Percentiles rank a stretch among this genome's conserved stretches.
phyloP scores from a whole-genome alignment of 768 basidiomycete species.

The Imleria badia region DNA sequence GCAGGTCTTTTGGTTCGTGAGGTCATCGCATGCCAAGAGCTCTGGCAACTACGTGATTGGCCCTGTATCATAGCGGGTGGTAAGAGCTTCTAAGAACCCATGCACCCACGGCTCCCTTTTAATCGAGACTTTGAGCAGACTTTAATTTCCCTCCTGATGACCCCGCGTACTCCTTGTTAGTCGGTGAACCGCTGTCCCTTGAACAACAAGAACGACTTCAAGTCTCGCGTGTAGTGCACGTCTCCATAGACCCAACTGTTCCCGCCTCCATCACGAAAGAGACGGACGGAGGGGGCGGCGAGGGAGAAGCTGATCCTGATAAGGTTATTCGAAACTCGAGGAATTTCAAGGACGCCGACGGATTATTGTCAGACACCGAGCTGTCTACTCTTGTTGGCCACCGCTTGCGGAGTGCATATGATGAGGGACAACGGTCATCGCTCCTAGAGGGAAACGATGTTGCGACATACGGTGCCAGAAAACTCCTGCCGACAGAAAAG shows the following conservation, averaged over 20 bases:
- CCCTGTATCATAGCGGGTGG: conserved; percentile 85
- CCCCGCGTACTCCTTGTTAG: conserved; percentile 75
- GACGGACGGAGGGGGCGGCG: conserved; percentile 41
- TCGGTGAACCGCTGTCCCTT: conserved; percentile 55
- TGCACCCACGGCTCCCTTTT: neutral
- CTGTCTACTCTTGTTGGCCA: conserved; percentile 44
- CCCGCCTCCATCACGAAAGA: conserved; percentile 25
- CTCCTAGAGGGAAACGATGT: conserved; percentile 15
- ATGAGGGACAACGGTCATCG: conserved; percentile 42
- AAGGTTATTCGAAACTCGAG: conserved; percentile 74
- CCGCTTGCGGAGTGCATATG: conserved; percentile 67
- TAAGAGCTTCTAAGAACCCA: conserved; percentile 27
- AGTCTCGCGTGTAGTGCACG: conserved; percentile 70
- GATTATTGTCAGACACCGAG: conserved; percentile 61
- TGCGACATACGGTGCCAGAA: conserved; percentile 54
- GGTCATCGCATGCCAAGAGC: conserved; percentile 52
- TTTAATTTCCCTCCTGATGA: conserved; percentile 89
- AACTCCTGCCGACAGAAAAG: conserved; percentile 37
- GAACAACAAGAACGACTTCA: conserved; percentile 53
- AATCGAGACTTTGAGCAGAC: conserved; percentile 46
- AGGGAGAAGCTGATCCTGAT: conserved; percentile 55
- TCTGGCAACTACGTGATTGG: conserved; percentile 52
- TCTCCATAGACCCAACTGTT: conserved; percentile 64
- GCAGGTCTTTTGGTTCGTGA: conserved; percentile 71
- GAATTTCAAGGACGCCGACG: conserved; percentile 55